These are phyloP conservation scores for Colletotrichum chrysophilum DNA, from an alignment of 2,329 filamentous ascomycete genomes.

Conservation along the genomic window DNA sequence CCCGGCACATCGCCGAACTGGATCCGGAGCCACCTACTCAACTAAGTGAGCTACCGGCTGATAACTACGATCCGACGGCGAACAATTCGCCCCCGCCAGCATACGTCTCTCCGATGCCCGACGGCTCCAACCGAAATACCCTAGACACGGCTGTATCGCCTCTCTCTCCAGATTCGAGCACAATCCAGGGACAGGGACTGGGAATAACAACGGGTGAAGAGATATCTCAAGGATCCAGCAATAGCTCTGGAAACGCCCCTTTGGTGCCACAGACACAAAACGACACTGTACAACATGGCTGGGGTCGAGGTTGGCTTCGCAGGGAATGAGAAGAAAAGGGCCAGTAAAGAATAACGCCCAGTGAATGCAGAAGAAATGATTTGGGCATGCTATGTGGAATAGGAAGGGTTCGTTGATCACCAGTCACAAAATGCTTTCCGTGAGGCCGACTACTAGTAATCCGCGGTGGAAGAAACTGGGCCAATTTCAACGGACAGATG, in stretches of 20 bases:
- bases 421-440: background rate
- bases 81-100: background rate
- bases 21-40: background rate
- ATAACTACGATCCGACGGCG: constrained; percentile 6
- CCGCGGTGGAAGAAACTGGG: background rate
- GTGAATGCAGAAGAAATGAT: background rate
- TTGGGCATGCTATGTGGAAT: too few species aligned
- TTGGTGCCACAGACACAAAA: background rate
- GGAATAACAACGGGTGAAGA: background rate
- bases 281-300: background rate
- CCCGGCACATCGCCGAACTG: background rate
- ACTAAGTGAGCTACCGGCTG: constrained; percentile 7
- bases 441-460: background rate
- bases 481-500: background rate
- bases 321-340: background rate
- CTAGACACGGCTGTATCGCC: constrained; percentile 6
- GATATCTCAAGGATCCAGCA: background rate
- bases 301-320: background rate
- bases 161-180: background rate
- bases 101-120: constrained; percentile 1
- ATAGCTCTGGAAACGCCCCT: background rate
- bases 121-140: background rate
- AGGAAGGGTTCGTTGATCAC: background rate
- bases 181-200: background rate
- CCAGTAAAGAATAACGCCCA: background rate